These are phyloP conservation scores for Cicer yamashitae DNA, from an alignment of 306 rosid species.

Conservation along the genomic window DNA sequence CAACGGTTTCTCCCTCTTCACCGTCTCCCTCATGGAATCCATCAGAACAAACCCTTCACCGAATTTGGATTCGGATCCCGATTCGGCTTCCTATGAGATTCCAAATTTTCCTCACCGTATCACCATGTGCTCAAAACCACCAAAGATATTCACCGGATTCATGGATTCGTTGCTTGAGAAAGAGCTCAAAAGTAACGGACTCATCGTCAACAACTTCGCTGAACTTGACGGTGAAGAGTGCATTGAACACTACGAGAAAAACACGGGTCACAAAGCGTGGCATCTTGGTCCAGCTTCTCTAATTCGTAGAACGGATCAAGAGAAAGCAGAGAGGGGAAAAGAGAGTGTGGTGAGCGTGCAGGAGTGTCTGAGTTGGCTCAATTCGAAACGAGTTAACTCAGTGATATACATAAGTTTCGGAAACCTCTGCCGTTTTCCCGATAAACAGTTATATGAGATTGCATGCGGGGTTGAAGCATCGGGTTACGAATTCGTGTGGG, in stretches of 20 bases:
- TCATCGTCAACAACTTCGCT: conserved; percentile 41
- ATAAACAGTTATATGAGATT: conserved; percentile 46
- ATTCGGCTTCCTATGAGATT: neutral
- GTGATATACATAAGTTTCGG: conserved; percentile 50
- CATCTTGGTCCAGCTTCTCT: conserved; percentile 52
- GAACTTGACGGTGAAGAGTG: conserved; percentile 50
- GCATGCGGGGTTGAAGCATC: conserved; percentile 39
- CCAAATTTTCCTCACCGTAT: conserved; percentile 40
- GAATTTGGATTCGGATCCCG: neutral
- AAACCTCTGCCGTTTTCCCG: conserved; percentile 5
- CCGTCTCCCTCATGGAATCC: conserved; percentile 32
- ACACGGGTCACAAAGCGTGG: conserved; percentile 34
- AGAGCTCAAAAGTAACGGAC: conserved; percentile 39
- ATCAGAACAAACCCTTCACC: neutral
- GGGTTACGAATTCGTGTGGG: conserved; percentile 35
- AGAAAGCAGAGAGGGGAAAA: conserved; percentile 39
- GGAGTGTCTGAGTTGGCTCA: conserved; percentile 45
- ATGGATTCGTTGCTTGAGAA: neutral
- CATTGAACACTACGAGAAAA: conserved; percentile 23
- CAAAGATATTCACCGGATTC: neutral
- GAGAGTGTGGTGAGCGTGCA: conserved; percentile 35
- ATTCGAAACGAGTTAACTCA: conserved; percentile 40
- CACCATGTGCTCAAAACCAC: conserved; percentile 7
- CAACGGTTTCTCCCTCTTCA: conserved; percentile 20
- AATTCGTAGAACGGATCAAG: neutral